These are phyloP conservation scores for Solanum hybrid DNA, from an alignment of 305 asterid genomes.

Conservation along the genomic window DNA sequence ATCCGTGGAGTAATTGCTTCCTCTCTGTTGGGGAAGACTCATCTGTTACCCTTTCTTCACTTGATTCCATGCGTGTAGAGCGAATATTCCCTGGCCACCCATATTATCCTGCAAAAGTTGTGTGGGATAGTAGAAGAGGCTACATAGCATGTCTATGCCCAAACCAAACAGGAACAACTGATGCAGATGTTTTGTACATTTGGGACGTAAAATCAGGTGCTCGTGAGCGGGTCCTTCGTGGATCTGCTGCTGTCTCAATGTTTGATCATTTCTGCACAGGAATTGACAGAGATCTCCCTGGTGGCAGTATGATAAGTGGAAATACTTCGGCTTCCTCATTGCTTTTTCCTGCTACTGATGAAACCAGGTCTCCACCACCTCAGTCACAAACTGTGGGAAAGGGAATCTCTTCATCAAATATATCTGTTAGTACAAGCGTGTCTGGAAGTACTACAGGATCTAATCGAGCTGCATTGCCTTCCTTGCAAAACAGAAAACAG, in stretches of 20 bases:
- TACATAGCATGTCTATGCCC: constrained; percentile 85
- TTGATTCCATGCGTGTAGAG: constrained; percentile 78
- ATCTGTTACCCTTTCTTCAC: constrained; percentile 68
- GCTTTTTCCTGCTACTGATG: constrained; percentile 49
- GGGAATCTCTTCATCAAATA: constrained; percentile 24
- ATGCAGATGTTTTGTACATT: constrained; percentile 72
- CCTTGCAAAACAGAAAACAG: constrained; percentile 43
- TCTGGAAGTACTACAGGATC: constrained; percentile 30
- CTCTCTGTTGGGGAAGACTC: constrained; percentile 80
- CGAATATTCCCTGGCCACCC: constrained; percentile 92
- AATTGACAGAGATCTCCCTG: constrained; percentile 28
- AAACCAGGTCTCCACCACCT: constrained; percentile 34
- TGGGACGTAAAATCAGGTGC: constrained; percentile 98
- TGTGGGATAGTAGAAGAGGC: constrained; percentile 87
- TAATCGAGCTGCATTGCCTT: constrained; percentile 20
- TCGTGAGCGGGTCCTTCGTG: constrained; percentile 90
- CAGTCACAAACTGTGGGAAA: constrained; percentile 30
- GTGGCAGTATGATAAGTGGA: constrained; percentile 34
- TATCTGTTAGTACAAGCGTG: constrained; percentile 15
- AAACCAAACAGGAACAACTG: constrained; percentile 52
- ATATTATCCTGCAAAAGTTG: constrained; percentile 67
- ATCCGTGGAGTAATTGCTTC: constrained; percentile 92
- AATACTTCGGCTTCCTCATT: constrained; percentile 91
- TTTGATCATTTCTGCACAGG: constrained; percentile 70
- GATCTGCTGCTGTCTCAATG: constrained; percentile 93